Evolutionary conservation across 73 alveolate species (phyloP).

Genomic region (Paramecium sexaurelia): DNA sequence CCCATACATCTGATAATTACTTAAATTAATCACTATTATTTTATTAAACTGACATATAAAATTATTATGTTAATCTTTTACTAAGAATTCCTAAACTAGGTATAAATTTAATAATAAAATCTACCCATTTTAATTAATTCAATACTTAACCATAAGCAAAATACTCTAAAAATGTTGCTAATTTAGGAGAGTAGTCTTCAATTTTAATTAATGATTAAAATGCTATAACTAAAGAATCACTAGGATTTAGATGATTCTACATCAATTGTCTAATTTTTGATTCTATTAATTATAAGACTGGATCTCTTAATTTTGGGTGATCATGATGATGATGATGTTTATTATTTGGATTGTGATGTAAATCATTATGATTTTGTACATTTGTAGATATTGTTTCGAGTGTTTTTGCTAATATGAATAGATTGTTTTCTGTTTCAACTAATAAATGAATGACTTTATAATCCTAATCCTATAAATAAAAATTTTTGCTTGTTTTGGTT

Average conservation of each 20-base stretch:
- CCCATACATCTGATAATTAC: constrained; percentile 27
- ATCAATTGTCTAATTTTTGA: background rate
- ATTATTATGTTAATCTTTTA: constrained; percentile 3
- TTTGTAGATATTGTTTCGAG: constrained; percentile 19
- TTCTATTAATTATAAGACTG: background rate
- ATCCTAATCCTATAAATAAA: constrained; percentile 24
- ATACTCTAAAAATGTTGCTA: constrained; percentile 22
- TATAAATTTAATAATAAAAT: constrained; percentile 13
- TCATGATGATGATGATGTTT: constrained; percentile 3
- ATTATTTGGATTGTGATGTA: background rate
- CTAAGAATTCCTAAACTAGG: constrained; percentile 41
- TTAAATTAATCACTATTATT: background rate
- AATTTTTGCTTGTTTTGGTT: background rate
- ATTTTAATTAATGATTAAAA: background rate
- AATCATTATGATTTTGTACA: constrained; percentile 1
- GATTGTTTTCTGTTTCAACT: background rate
- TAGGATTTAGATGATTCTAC: constrained; percentile 18
- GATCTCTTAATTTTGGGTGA: constrained; percentile 42
- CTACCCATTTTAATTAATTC: constrained; percentile 16
- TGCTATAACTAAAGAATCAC: constrained; percentile 39
- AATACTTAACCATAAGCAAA: constrained; percentile 35
- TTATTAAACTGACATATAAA: background rate
- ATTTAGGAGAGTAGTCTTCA: constrained; percentile 2
- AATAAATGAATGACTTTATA: background rate
- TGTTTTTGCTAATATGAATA: constrained; percentile 27